A percentile compares a stretch with the other conserved stretches of the same genome.
These are phyloP conservation scores for Nemania diffusa DNA, from an alignment of 2,329 filamentous ascomycete genomes.

Conservation along the genomic window DNA sequence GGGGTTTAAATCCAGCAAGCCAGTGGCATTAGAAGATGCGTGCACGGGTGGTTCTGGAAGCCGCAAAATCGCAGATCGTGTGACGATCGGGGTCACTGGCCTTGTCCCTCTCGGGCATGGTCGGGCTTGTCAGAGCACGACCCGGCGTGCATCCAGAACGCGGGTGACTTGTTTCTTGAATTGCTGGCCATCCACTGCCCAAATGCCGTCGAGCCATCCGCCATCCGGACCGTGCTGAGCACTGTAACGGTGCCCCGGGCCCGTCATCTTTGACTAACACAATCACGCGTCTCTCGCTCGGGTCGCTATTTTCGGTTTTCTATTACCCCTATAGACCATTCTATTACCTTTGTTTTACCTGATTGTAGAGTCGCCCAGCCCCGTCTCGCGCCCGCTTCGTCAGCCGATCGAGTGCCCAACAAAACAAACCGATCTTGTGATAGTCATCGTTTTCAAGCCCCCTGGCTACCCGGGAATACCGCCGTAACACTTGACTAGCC, in stretches of 20 bases:
- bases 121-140: conserved; percentile 23
- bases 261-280: conserved; percentile 38
- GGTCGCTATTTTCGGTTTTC: conserved; percentile 40
- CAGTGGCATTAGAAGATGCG: conserved; percentile 24
- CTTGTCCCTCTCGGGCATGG: conserved; percentile 37
- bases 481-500: neutral
- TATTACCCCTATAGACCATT: conserved; percentile 41
- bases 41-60: conserved; percentile 36
- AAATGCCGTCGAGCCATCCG: conserved; percentile 27
- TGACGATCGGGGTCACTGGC: conserved; percentile 31
- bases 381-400: conserved; percentile 42
- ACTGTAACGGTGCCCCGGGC: conserved; percentile 33
- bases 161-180: conserved; percentile 32
- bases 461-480: conserved; percentile 32
- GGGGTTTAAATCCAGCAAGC: conserved; percentile 20
- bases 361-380: conserved; percentile 45
- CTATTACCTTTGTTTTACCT: conserved; percentile 50
- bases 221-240: conserved; percentile 30
- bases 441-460: conserved; percentile 36
- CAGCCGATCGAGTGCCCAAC: conserved; percentile 46
- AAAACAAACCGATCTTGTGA: conserved; percentile 44
- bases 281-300: conserved; percentile 20
- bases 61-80: conserved; percentile 39
- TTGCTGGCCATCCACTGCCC: conserved; percentile 28
- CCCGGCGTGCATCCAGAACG: conserved; percentile 31